A percentile compares a stretch with the other conserved stretches of the same genome.
These are phyloP conservation scores for Phytophthora colocasiae DNA, from an alignment of 352 stramenopile genomes.

Conservation along the genomic window DNA sequence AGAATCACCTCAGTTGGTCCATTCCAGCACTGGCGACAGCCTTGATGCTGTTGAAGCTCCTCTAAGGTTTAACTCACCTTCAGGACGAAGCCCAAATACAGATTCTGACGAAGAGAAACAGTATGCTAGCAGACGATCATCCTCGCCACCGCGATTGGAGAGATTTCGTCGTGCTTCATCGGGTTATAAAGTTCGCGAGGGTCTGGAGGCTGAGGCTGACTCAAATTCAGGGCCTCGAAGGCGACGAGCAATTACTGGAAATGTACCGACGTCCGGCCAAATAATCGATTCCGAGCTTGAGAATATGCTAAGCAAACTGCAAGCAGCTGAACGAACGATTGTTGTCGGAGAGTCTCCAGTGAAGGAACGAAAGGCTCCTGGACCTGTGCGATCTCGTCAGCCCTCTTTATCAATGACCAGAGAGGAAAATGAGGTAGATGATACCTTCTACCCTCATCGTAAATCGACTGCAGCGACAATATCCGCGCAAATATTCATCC, in stretches of 20 bases:
- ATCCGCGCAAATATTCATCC: neutral
- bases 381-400: constrained; percentile 12
- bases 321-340: constrained; percentile 30
- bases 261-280: neutral
- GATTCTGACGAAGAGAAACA: neutral
- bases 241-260: constrained; percentile 6
- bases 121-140: constrained; percentile 12
- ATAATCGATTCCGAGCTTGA: constrained; percentile 21
- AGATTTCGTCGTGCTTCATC: constrained; percentile 1
- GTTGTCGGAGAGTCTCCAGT: constrained; percentile 20
- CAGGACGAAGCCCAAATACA: neutral
- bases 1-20: constrained; percentile 1
- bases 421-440: neutral
- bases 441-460: neutral
- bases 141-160: constrained; percentile 16
- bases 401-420: neutral
- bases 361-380: constrained; percentile 16
- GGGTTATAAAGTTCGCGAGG: constrained; percentile 1
- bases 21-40: neutral
- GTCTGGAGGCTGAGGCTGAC: neutral
- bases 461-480: neutral
- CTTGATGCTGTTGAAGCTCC: constrained; percentile 1
- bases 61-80: too few species aligned
- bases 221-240: neutral
- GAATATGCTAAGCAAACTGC: constrained; percentile 21